phyloP scores from a whole-genome alignment of 805 yeast species.

The Wickerhamiella domercqiae region DNA sequence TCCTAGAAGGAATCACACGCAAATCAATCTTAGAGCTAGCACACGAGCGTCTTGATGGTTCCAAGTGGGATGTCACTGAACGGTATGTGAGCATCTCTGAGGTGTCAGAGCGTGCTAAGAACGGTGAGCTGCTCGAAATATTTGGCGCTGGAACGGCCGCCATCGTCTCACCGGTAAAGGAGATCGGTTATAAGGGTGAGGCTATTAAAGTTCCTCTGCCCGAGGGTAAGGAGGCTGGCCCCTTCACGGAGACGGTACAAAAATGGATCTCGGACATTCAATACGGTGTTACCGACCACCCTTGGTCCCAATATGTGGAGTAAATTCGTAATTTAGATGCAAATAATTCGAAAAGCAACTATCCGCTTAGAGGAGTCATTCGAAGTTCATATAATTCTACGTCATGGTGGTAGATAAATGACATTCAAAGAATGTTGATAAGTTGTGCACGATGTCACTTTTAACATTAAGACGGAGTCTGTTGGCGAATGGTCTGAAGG shows the following conservation, averaged over 20 bases:
- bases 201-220: slow-evolving; percentile 65
- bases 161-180: slow-evolving; percentile 83
- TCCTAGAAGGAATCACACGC: slow-evolving; percentile 92
- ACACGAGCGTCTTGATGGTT: slow-evolving; percentile 53
- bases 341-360: no score
- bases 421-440: no score
- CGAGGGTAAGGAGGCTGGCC: slow-evolving; percentile 51
- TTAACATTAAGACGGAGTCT: no score
- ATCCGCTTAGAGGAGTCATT: no score
- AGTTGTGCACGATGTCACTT: no score
- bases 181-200: slow-evolving; percentile 64
- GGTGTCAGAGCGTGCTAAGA: slow-evolving; percentile 57
- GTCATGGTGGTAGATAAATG: no score
- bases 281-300: slow-evolving; percentile 65
- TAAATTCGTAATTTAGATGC: neutral
- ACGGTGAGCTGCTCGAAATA: slow-evolving; percentile 82
- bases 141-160: slow-evolving; percentile 98
- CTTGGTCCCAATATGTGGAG: slow-evolving; percentile 21
- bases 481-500: no score
- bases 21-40: slow-evolving; percentile 70
- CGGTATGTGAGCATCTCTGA: slow-evolving; percentile 72
- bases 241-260: slow-evolving; percentile 57
- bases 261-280: slow-evolving; percentile 82
- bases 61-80: slow-evolving; percentile 73
- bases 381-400: no score